Evolutionary conservation across 2,329 filamentous ascomycete genomes (phyloP), one percentile per base, ranked within the genome.

Genomic region (Diaporthe citriasiana): DNA sequence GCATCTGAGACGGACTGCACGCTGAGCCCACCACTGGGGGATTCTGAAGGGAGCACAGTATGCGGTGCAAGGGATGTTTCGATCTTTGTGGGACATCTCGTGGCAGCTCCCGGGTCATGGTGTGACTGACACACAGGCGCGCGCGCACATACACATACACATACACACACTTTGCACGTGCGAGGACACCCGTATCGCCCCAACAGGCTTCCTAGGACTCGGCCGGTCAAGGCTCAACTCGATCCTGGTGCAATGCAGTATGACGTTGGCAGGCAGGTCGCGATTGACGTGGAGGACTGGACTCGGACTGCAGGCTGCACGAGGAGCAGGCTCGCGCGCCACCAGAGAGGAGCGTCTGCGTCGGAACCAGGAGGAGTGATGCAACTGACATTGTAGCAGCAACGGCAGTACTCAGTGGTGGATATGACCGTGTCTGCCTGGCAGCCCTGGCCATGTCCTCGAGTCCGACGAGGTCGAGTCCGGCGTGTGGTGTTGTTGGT

Each of bases 1-100:
- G 66, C 57, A 75, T 75, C 74, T 75, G 71, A 75, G 71, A 73
- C 51, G 68, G 68, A 27, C 40, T 70, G 72, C 42, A 51, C 57
- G 70, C 57, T 59, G 33, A 57, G 50, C 30, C 51, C 65, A 53
- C 45, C 56, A 33, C 47, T 47, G 47, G 63, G 47, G 40, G 59
- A 33, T n/a, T 51, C 12, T 25, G n/a, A 40, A 45, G 63, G 63
- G 63, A 68, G 63, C 22, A 53, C 63, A 40, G 63, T 4, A 60
- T 73, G 74, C 33, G 22, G 71, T 75, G 74, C 50, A 71, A 73
- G 47, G 35, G 57, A 59, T 71, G 57, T 55, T 66, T 69, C 53
- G 45, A 66, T 75, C 42, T 25, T 57, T 57, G 66, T 73, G 45
- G 59, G 42, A 57, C 66, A 51, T 70, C 73, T 74, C 73, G 72